Percentiles rank a stretch among this genome's conserved stretches.
phyloP scores from a whole-genome alignment of 441 rosid species.

The Jatropha podagrica region DNA sequence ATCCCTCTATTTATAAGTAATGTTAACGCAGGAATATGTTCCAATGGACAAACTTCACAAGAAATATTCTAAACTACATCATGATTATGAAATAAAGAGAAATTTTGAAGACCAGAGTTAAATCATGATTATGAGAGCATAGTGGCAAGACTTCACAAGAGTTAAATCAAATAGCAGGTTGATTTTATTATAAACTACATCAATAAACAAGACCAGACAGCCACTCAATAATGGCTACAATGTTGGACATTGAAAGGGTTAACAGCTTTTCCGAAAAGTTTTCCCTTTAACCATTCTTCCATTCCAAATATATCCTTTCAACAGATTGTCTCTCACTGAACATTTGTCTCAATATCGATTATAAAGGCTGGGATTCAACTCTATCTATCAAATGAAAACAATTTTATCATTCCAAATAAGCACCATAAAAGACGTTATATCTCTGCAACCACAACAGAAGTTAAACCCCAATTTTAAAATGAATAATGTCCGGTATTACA shows the following conservation, averaged over 20 bases:
- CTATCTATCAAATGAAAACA: background rate
- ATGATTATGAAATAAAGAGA: too few species aligned
- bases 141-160: background rate
- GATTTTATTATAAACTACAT: too few species aligned
- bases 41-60: background rate
- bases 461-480: background rate
- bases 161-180: background rate
- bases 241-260: background rate
- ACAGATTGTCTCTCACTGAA: background rate
- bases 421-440: background rate
- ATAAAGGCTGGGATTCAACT: background rate
- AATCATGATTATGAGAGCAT: background rate
- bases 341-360: background rate
- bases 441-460: background rate
- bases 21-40: background rate
- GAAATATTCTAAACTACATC: background rate
- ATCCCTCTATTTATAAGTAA: background rate
- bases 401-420: background rate
- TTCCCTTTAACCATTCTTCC: background rate
- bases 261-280: background rate
- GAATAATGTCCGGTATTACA: background rate
- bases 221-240: constrained; percentile 2
- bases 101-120: too few species aligned
- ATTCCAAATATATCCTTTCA: background rate
- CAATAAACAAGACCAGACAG: background rate